These are phyloP conservation scores for Scleromitrula shiraiana DNA, from an alignment of 2,329 filamentous ascomycete genomes.

Conservation along the genomic window DNA sequence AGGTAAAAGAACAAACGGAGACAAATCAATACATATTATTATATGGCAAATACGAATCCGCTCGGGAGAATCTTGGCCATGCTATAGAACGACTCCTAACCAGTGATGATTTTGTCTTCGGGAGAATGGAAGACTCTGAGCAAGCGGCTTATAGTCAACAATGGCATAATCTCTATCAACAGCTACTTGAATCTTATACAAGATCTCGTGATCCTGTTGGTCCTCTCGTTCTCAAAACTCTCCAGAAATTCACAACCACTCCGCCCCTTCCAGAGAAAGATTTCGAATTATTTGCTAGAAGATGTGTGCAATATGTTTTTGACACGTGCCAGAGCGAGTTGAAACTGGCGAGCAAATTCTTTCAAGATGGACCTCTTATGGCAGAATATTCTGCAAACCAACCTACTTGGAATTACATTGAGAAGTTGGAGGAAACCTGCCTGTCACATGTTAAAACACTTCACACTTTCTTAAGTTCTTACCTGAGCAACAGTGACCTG, in stretches of 20 bases:
- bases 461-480: slow-evolving; percentile 21
- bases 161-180: slow-evolving; percentile 49
- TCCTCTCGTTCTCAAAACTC: slow-evolving; percentile 50
- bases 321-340: slow-evolving; percentile 29
- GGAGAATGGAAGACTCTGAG: slow-evolving; percentile 48
- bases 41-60: slow-evolving; percentile 56
- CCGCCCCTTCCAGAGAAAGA: slow-evolving; percentile 24
- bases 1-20: slow-evolving; percentile 58
- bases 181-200: slow-evolving; percentile 43
- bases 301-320: slow-evolving; percentile 25
- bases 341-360: slow-evolving; percentile 24
- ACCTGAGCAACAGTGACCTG: slow-evolving; percentile 24
- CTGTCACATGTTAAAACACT: slow-evolving; percentile 25
- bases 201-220: slow-evolving; percentile 40
- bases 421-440: slow-evolving; percentile 24
- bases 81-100: slow-evolving; percentile 51
- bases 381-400: slow-evolving; percentile 15
- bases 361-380: slow-evolving; percentile 24
- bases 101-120: slow-evolving; percentile 36
- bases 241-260: slow-evolving; percentile 35
- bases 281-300: slow-evolving; percentile 26
- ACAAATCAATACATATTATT: slow-evolving; percentile 63
- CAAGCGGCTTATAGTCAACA: slow-evolving; percentile 51
- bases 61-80: slow-evolving; percentile 48
- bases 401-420: slow-evolving; percentile 21